Evolutionary conservation across 1,284 basidiomycete genomes (phyloP).

Genomic region (Apiotrichum gracile): DNA sequence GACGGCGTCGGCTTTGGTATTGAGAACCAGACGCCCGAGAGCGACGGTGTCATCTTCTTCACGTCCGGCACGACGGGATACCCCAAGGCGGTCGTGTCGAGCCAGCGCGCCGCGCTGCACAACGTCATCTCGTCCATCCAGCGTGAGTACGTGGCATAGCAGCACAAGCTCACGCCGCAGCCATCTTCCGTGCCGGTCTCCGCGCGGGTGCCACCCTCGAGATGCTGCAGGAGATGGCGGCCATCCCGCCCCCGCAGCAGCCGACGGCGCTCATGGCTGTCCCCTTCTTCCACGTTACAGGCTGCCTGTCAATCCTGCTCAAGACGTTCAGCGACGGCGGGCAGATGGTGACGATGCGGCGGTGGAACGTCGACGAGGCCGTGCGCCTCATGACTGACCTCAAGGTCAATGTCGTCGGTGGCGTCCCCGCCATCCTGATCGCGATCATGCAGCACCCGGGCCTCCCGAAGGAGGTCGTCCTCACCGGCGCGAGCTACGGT

Average conservation of each 20-base stretch:
- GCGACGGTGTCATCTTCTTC: conserved; percentile 38
- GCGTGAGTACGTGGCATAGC: conserved; percentile 10
- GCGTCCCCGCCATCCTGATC: conserved; percentile 37
- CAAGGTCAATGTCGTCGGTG: conserved; percentile 35
- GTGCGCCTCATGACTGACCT: conserved; percentile 26
- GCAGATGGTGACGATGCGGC: conserved; percentile 33
- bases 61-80: no score
- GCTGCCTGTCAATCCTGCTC: conserved; percentile 35
- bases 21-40: conserved; percentile 25
- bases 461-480: conserved; percentile 18
- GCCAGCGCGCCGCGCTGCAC: conserved; percentile 36
- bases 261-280: conserved; percentile 24
- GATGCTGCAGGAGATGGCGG: conserved; percentile 22
- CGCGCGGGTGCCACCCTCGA: conserved; percentile 27
- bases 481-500: conserved; percentile 38
- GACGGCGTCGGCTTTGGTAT: conserved; percentile 11
- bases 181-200: conserved; percentile 27
- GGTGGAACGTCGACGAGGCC: conserved; percentile 35
- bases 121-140: conserved; percentile 32
- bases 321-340: conserved; percentile 34
- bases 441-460: conserved; percentile 31
- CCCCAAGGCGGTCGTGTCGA: conserved; percentile 28
- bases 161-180: conserved; percentile 7
- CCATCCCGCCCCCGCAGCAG: conserved; percentile 1
- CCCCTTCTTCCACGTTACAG: conserved; percentile 43